Conservation (phyloP, 2,329 filamentous ascomycete genomes). For the Colletotrichum plurivorum region DNA sequence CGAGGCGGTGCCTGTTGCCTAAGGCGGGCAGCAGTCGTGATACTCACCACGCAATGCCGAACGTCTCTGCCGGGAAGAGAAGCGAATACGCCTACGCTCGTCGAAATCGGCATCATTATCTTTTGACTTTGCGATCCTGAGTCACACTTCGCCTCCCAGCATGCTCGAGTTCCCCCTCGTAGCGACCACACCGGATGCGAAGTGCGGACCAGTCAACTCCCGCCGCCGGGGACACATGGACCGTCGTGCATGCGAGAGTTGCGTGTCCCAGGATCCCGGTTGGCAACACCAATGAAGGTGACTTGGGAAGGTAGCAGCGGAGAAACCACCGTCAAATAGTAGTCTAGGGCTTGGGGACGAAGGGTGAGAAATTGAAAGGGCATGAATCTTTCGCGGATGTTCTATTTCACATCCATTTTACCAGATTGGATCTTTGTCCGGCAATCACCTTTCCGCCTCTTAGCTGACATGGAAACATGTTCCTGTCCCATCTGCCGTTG, state of each 20-base stretch:
- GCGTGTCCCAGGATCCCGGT: not conserved
- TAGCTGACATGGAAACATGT: no score
- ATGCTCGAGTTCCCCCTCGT: not conserved
- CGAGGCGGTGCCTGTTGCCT: slow-evolving; percentile 34
- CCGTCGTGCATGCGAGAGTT: slow-evolving; percentile 24
- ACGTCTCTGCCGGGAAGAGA: not conserved
- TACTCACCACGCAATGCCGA: not conserved
- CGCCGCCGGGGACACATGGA: slow-evolving; percentile 28
- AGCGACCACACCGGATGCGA: not conserved
- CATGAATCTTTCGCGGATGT: not conserved
- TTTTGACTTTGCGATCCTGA: slow-evolving; percentile 18
- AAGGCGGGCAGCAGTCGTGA: not conserved
- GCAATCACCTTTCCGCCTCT: no score
- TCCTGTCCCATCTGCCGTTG: no score
- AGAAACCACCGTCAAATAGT: no score
- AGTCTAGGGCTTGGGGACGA: not conserved
- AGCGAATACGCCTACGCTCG: not conserved
- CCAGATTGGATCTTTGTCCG: not conserved
- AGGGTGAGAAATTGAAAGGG: not conserved
- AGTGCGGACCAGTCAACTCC: slow-evolving; percentile 13
- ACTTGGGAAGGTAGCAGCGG: not conserved
- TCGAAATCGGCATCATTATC: not conserved
- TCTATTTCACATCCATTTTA: not conserved
- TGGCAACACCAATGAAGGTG: not conserved
- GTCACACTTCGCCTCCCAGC: slow-evolving; percentile 13